Base-by-base conservation (phyloP, 345 rosid genomes). In the Eucalyptus decipiens region DNA sequence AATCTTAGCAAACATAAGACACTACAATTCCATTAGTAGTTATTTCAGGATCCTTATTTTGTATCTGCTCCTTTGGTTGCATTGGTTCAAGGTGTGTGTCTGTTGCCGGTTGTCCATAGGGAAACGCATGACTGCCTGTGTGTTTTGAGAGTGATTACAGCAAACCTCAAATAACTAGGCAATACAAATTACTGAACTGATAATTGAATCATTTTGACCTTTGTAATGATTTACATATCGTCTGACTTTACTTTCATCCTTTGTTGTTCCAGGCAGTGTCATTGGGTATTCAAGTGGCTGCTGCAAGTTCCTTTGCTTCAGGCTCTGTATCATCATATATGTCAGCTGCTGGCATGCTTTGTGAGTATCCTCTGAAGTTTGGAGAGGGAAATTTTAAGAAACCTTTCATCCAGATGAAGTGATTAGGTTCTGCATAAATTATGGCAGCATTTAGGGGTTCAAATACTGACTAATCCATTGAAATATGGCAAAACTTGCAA, bases 301-400 rank as follows among this genome's bases (percentile, higher is more conserved):
- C 98, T n/a, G 93, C 95, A 86, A 94, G 93, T 88, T 95, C 98
- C 67, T 91, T 92, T 88, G 93, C 92, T 49, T 92, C 97, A 87
- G 90, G 94, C 87, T 90, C 91, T 91, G 92, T 92, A 90, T 91
- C 94, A 87, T 81, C 94, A 91, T 95, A 93, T 93, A 93, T 96
- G 83, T 97, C 99, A 86, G 94, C 97, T 90, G 97, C 98, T 89
- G 97, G 99, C 94, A 95, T 97, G 96, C 93, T 97, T 87, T 97
- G 99, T 96, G 93, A 97, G 99, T 91, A 91, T 89, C 56, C 88
- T 87, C 80, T 72, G 87, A 76, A 76, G 45, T 76, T 76, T 76
- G 30, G 45, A 76, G 83, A 40, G 83, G 15, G 15, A 76, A 76
- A 76, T 37, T 76, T 76, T 76, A 49, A 87, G 4, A 56, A 32